phyloP scores from a whole-genome alignment of 768 basidiomycete species.

The Ephemerocybe angulata region DNA sequence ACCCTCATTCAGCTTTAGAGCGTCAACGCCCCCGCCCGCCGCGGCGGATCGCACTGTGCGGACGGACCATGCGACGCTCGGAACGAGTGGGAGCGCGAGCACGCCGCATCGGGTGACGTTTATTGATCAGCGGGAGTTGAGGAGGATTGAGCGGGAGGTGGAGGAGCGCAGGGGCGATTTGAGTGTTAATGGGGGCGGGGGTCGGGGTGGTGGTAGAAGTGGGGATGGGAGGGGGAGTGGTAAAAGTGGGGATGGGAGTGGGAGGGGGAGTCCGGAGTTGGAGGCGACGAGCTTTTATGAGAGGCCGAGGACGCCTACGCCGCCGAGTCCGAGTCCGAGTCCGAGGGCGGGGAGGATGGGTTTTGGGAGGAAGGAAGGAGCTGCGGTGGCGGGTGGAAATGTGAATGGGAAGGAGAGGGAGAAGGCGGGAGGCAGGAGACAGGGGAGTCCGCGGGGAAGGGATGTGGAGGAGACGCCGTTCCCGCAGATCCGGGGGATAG shows the following conservation, averaged over 20 bases:
- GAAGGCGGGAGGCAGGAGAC: too few relatives aligned
- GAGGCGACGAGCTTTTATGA: neutral
- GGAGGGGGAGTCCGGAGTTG: neutral
- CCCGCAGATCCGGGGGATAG: slow-evolving; percentile 79
- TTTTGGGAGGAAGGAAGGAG: too few relatives aligned
- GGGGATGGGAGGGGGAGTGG: neutral
- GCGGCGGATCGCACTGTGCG: slow-evolving; percentile 44
- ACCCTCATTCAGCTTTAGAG: too few relatives aligned
- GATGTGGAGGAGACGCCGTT: slow-evolving; percentile 63
- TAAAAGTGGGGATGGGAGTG: neutral
- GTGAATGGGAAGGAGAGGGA: too few relatives aligned
- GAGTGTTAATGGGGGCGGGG: neutral
- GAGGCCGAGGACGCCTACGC: neutral
- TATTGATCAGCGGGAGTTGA: slow-evolving; percentile 55
- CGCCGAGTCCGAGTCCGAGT: neutral
- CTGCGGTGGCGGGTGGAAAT: too few relatives aligned
- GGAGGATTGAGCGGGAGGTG: slow-evolving; percentile 62
- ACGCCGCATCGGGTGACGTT: slow-evolving; percentile 32
- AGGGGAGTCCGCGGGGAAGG: too few relatives aligned
- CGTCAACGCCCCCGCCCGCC: too few relatives aligned
- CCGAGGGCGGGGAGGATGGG: too few relatives aligned
- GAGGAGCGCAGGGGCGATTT: slow-evolving; percentile 58
- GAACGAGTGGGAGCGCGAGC: slow-evolving; percentile 30
- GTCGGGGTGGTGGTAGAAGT: neutral
- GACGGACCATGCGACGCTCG: slow-evolving; percentile 53